Evolutionary conservation across 768 basidiomycete genomes (phyloP).

Genomic region (Hygrocybe coccinea): DNA sequence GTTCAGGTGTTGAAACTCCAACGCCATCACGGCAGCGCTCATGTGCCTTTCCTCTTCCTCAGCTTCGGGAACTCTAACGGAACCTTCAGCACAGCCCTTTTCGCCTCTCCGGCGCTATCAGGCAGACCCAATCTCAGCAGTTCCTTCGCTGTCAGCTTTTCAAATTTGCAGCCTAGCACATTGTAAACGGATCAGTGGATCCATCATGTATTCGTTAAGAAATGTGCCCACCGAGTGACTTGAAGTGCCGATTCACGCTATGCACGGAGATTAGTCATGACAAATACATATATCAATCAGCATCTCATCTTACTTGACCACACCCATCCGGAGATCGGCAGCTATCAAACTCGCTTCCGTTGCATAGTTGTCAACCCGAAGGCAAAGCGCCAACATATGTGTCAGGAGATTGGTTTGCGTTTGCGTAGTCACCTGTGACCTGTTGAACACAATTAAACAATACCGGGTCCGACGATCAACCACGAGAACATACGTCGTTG

Average conservation of each 20-base stretch:
- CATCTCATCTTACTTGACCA: slow-evolving; percentile 51
- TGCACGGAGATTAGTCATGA: slow-evolving; percentile 1
- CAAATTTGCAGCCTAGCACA: slow-evolving; percentile 64
- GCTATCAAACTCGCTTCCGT: slow-evolving; percentile 66
- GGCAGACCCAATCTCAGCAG: slow-evolving; percentile 66
- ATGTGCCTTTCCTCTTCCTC: slow-evolving; percentile 27
- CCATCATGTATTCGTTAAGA: neutral
- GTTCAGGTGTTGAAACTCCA: no score
- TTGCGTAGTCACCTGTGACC: slow-evolving; percentile 57
- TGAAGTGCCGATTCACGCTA: slow-evolving; percentile 65
- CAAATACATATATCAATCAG: neutral
- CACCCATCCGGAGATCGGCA: slow-evolving; percentile 63
- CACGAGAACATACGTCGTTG: slow-evolving; percentile 52
- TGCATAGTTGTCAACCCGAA: slow-evolving; percentile 73
- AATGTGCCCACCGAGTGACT: slow-evolving; percentile 53
- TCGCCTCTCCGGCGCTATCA: slow-evolving; percentile 54
- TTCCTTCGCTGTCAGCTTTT: slow-evolving; percentile 52
- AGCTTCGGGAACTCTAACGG: slow-evolving; percentile 83
- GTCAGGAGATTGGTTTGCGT: slow-evolving; percentile 69
- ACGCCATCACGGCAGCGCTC: neutral
- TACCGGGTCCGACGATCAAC: no score
- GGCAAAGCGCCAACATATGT: slow-evolving; percentile 75
- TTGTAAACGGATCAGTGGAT: slow-evolving; percentile 7
- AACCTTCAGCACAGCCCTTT: slow-evolving; percentile 66
- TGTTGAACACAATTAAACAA: no score